Evolutionary conservation across 768 basidiomycete genomes (phyloP).

Genomic region (Termitomyces sp.): DNA sequence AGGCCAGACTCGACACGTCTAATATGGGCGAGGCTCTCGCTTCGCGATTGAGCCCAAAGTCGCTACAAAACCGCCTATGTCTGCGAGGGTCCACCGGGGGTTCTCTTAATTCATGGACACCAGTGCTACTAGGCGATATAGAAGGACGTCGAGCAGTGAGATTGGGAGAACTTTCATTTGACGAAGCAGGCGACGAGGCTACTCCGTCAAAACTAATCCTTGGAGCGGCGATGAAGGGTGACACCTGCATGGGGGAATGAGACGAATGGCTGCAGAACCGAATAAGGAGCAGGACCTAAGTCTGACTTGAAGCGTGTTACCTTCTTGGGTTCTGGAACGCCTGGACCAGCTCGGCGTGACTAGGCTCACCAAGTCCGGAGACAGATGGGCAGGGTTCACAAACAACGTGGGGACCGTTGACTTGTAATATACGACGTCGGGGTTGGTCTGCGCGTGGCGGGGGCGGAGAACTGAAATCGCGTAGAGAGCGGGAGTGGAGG

Average conservation of each 20-base stretch:
- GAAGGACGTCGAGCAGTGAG: neutral
- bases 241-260: neutral
- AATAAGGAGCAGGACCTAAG: neutral
- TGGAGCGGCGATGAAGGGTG: conserved; percentile 6
- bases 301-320: conserved; percentile 1
- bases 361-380: neutral
- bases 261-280: conserved; percentile 1
- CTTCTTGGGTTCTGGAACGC: conserved; percentile 1
- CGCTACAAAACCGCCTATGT: conserved; percentile 24
- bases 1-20: conserved; percentile 17
- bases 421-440: conserved; percentile 5
- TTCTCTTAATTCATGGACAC: conserved; percentile 4
- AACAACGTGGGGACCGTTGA: neutral
- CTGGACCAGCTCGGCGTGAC: neutral
- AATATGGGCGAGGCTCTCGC: conserved; percentile 1
- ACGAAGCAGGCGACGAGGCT: conserved; percentile 1
- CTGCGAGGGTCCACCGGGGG: conserved; percentile 24
- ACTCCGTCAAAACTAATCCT: neutral
- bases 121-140: neutral
- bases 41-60: conserved; percentile 22
- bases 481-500: conserved; percentile 12
- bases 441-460: conserved; percentile 8
- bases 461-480: conserved; percentile 12
- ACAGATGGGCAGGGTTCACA: neutral
- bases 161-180: neutral